These are phyloP conservation scores for Gentiana dahurica DNA, from an alignment of 257 asterid species.

Conservation along the genomic window DNA sequence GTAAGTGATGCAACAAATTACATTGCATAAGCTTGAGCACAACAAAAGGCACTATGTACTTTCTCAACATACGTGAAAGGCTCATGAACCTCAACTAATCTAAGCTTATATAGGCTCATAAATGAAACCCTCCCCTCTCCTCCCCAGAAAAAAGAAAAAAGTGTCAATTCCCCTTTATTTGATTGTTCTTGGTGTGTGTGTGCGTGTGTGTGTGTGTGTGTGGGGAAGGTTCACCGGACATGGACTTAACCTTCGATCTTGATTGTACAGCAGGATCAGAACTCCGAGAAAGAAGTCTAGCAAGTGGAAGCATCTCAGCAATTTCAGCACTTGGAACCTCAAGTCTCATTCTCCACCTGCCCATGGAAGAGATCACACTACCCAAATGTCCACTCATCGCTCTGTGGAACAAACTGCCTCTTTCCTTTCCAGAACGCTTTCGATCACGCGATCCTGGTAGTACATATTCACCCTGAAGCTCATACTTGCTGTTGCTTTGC, in stretches of 20 bases:
- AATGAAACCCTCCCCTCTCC: background rate
- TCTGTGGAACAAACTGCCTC: conserved; percentile 81
- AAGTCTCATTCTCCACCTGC: conserved; percentile 99
- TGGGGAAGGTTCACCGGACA: background rate
- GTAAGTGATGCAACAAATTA: no score
- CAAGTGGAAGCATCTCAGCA: conserved; percentile 99
- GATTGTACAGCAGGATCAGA: conserved; percentile 98
- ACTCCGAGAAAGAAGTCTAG: conserved; percentile 94
- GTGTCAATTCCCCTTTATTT: no score
- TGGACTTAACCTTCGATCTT: conserved; percentile 72
- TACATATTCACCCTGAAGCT: conserved; percentile 98
- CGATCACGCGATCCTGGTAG: conserved; percentile 97
- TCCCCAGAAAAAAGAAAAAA: background rate
- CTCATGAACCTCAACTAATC: no score
- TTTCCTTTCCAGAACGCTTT: conserved; percentile 64
- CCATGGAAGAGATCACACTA: conserved; percentile 95
- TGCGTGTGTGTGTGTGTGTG: no score
- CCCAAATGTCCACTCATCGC: conserved; percentile 96
- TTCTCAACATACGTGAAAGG: no score
- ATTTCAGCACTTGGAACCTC: conserved; percentile 98
- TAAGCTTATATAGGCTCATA: no score
- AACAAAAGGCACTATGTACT: no score
- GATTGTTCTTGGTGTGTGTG: no score
- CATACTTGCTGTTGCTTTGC: conserved; percentile 92
- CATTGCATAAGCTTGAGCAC: no score